phyloP scores from a whole-genome alignment of 73 alveolate species.

The Blepharisma japonicum region DNA sequence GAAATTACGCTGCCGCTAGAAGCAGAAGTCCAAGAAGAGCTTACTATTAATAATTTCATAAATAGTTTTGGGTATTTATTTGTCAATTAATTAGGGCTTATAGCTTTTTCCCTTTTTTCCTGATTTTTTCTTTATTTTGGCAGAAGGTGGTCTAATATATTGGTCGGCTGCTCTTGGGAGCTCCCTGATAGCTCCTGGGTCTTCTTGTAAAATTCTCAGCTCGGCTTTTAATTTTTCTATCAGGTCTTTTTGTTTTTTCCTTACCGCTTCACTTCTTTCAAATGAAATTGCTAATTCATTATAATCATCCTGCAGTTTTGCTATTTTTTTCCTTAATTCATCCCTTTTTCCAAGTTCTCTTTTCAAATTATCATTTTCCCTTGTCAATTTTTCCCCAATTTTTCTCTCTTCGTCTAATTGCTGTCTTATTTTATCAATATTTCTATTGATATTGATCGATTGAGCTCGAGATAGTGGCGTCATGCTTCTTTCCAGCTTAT shows the following conservation, averaged over 20 bases:
- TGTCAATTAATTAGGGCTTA: too few relatives aligned
- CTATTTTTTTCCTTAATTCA: neutral
- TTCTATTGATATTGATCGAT: neutral
- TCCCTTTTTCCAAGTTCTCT: conserved; percentile 22
- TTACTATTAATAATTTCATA: too few relatives aligned
- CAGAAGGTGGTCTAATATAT: too few relatives aligned
- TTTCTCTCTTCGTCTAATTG: conserved; percentile 7
- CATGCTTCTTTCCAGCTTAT: conserved; percentile 10
- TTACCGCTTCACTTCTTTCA: conserved; percentile 25
- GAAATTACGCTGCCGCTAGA: too few relatives aligned
- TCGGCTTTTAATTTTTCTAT: conserved; percentile 11
- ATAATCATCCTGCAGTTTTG: conserved; percentile 25
- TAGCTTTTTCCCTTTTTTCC: too few relatives aligned
- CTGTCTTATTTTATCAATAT: conserved; percentile 1
- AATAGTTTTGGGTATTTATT: too few relatives aligned
- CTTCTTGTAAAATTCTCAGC: too few relatives aligned
- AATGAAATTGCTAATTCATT: conserved; percentile 1
- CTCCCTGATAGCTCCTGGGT: too few relatives aligned
- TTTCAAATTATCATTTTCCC: conserved; percentile 25
- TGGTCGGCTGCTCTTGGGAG: too few relatives aligned
- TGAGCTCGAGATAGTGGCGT: neutral
- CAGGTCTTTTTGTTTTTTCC: conserved; percentile 23
- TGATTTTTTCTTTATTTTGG: too few relatives aligned
- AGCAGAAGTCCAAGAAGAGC: too few relatives aligned
- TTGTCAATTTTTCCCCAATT: conserved; percentile 14